Base-by-base conservation (phyloP, 2,329 filamentous ascomycete species). In the Aspergillus quadricinctus region DNA sequence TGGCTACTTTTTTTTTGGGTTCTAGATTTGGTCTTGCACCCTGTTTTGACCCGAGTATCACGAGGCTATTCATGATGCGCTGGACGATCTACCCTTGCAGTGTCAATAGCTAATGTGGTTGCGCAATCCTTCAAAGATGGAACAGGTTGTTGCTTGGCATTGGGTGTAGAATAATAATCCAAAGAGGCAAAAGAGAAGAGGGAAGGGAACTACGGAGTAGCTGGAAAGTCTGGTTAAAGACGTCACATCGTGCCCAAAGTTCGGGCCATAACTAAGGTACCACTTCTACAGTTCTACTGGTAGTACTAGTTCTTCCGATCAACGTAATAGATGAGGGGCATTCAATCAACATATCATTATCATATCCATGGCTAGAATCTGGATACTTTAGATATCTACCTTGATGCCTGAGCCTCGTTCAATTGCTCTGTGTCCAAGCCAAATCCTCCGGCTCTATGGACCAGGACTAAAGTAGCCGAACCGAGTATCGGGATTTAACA, bases 171-270 rank as follows among this genome's bases (percentile, higher is more conserved):
- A 31, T 48, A 49, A 41, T 52, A 29, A 29, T 25, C 31, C 43
- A 17, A 40, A 49, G 27, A n/a, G 48, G 51, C 40, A 48, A 46
- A 29, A 48, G 31, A 4, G 11, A 14, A 35, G 11, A 14, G 29
- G 11, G 11, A 29, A 29, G 37, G 14, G n/a, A 43, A 21, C 14
- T 9, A 23, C n/a, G 8, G 9, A 43, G 7, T 19, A 21, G 10
- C 52, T 17, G 23, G 49, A 43, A 55, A 51, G 41, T 60, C 40
- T 55, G 58, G 58, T 58, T 37, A 23, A 58, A 53, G 58, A 60
- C 58, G 58, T 60, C 58, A 60, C 58, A 56, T n/a, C n/a, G 56
- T 51, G 53, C 41, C 27, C 28, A 49, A 29, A 27, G 14, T 27
- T 25, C 41, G 31, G 2, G 31, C 31, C 31, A 37, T 37, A 37